Base-by-base conservation (phyloP, 148 eudicot genomes). In the Rhododendron vialii region DNA sequence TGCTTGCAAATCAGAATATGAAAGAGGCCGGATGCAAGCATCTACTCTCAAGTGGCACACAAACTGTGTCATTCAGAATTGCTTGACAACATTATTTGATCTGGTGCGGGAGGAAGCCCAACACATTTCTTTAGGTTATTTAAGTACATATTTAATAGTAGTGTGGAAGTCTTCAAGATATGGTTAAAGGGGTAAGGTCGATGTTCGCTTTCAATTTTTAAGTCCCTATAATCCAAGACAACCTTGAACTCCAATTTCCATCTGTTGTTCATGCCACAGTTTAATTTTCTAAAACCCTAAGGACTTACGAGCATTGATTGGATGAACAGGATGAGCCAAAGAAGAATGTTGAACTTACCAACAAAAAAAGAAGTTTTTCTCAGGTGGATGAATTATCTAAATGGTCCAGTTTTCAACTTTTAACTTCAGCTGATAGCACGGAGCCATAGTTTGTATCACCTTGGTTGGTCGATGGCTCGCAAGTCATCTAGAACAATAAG, bases 1-100 rank as follows among this genome's bases (percentile, higher is more conserved):
- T 53, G 69, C 71, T 81, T 30, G 45, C 55, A 81, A 81, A 33
- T 43, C 13, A 0, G n/a, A 26, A 3, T 28, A 69, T 69, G 75
- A 30, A 81, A 28, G 41, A 51, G 38, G 61, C 26, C 9, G 28
- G 63, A 51, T 30, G 41, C 38, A 80, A 43, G 41, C 36, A 80
- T 50, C 82, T 51, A 38, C 82, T 48, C 35, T n/a, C 82, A 79
- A 45, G 59, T 79, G 82, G 82, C 82, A 48, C 13, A 28, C 57
- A 79, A 35, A 48, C 59, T 28, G 3, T 48, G 41, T 30, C 69
- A 81, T 0, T 81, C 28, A 9, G 26, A 55, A 81, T 55, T 55
- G 67, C n/a, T 80, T 30, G 83, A 61, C 83, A 14, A 51, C 13
- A 51, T 28, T 48, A 45, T 26, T 79, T 14, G 8, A n/a, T 45